Conservation (phyloP, 768 basidiomycete genomes). For the Fomitopsis serialis region DNA sequence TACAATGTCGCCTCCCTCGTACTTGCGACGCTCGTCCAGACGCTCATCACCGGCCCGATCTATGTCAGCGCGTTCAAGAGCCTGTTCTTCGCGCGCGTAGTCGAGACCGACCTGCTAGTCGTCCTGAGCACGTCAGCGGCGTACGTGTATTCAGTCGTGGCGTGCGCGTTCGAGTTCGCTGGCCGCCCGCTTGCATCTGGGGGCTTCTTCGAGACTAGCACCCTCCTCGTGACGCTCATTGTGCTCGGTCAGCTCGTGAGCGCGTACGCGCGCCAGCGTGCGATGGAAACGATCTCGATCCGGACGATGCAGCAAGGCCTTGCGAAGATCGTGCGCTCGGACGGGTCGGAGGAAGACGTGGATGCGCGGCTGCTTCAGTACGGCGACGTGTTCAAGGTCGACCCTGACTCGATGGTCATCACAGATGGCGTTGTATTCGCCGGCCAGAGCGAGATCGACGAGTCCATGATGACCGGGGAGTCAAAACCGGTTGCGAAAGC, state of each 20-base stretch:
- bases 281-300: constrained; percentile 28
- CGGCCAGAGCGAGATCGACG: constrained; percentile 34
- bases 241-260: constrained; percentile 34
- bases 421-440: constrained; percentile 33
- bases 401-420: constrained; percentile 28
- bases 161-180: constrained; percentile 28
- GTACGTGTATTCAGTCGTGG: constrained; percentile 35
- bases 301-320: constrained; percentile 27
- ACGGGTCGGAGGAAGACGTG: constrained; percentile 15
- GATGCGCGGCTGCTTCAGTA: constrained; percentile 29
- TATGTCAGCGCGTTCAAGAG: constrained; percentile 30
- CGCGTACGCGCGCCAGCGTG: constrained; percentile 31
- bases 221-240: constrained; percentile 38
- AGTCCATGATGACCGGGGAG: constrained; percentile 40
- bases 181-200: constrained; percentile 26
- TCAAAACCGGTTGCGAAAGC: constrained; percentile 31
- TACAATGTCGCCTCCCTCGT: constrained; percentile 33
- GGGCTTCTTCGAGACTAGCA: constrained; percentile 39
- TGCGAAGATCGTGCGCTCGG: constrained; percentile 26
- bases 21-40: constrained; percentile 35
- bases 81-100: constrained; percentile 28
- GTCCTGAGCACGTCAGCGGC: constrained; percentile 33
- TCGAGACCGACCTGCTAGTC: constrained; percentile 36
- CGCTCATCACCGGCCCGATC: constrained; percentile 29
- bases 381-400: constrained; percentile 31